A percentile compares a stretch with the other conserved stretches of the same genome.
These are phyloP conservation scores for Chrysosphaeria jannelii DNA, from an alignment of 2,329 filamentous ascomycete species.

Conservation along the genomic window DNA sequence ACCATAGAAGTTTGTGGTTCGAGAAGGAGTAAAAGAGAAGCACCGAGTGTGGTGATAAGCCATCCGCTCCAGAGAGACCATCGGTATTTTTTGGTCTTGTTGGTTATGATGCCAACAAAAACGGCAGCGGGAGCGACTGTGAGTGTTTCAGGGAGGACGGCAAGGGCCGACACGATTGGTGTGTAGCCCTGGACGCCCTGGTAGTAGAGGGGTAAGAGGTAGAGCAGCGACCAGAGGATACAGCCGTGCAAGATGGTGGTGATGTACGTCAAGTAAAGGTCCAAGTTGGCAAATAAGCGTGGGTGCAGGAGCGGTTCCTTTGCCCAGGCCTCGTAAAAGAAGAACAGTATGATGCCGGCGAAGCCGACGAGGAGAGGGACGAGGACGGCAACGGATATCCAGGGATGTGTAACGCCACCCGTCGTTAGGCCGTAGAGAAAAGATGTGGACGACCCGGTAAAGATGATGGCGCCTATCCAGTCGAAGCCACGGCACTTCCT, in stretches of 20 bases:
- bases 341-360: constrained; percentile 8
- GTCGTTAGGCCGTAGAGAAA: constrained; percentile 15
- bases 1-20: constrained; percentile 5
- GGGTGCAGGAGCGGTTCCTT: constrained; percentile 11
- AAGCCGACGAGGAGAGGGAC: constrained; percentile 14
- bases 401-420: constrained; percentile 13
- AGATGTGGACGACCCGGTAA: constrained; percentile 11
- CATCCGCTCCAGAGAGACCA: constrained; percentile 8
- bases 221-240: constrained; percentile 22
- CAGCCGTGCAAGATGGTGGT: constrained; percentile 26
- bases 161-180: constrained; percentile 7
- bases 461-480: constrained; percentile 13
- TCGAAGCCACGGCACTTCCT: no score
- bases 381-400: constrained; percentile 12
- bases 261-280: constrained; percentile 8
- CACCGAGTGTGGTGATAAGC: constrained; percentile 6
- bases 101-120: constrained; percentile 4
- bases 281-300: constrained; percentile 13
- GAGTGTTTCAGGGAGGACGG: constrained; percentile 7
- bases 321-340: constrained; percentile 4
- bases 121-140: constrained; percentile 5
- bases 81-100: constrained; percentile 6
- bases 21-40: constrained; percentile 5
- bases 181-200: constrained; percentile 8
- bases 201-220: constrained; percentile 11